Base-by-base conservation (phyloP, 306 rosid species). In the Lathyrus tuberosus region DNA sequence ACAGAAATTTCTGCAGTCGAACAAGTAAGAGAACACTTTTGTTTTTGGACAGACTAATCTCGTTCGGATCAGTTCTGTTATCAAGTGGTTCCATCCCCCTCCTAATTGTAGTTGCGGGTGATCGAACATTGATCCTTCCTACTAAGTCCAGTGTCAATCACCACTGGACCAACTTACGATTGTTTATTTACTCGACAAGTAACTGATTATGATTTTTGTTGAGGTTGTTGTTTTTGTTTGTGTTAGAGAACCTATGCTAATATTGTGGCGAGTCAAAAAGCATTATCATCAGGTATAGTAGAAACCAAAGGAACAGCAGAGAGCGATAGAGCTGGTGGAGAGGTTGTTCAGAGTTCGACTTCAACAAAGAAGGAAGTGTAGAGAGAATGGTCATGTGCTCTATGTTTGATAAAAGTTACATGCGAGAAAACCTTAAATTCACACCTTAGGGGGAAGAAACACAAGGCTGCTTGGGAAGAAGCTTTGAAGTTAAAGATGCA, bases 301-400 rank as follows among this genome's bases (percentile, higher is more conserved):
- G 65, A 72, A 54, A 65, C 15, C 5, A 38, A 60, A 8, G 63
- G 15, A 71, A 37, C 24, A 11, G 40, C 2, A 0, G 57, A 14
- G 30, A 58, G 69, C 20, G 79, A 42, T 20, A 44, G 3, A 14
- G 56, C 59, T 51, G 18, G 16, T 20, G 65, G 31, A 40, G 84
- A 78, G 72, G 7, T 65, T 76, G 56, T 70, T 14, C 26, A 58
- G 62, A 63, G 43, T 17, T 74, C 30, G 31, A 48, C 56, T 26
- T 74, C 24, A 40, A 48, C 51, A 14, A 56, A 81, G n/a, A 49
- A 56, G 71, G 46, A 70, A n/a, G 72, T 83, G 24, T 85, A 71
- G 65, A 87, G 79, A 74, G 82, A 73, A 69, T 80, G 89, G 89
- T 64, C 69, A 28, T 83, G 86, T 41, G 80, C 79, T 47, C 44